Conservation (phyloP, 208 protist genomes). For the Acanthamoeba triangularis region DNA sequence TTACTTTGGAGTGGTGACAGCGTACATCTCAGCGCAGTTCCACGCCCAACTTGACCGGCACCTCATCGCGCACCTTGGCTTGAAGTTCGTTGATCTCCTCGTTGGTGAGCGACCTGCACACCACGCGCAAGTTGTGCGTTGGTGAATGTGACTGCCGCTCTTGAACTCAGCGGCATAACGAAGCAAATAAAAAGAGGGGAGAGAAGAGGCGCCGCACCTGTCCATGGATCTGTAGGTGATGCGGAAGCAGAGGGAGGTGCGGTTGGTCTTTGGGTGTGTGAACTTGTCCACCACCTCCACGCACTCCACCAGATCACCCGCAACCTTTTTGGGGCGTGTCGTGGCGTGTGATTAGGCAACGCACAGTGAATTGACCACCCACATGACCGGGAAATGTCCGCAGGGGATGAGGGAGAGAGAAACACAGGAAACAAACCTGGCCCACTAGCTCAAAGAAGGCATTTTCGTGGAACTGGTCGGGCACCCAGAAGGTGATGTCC, state of each 20-base stretch:
- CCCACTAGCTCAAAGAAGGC: conserved; percentile 93
- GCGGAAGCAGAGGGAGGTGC: conserved; percentile 91
- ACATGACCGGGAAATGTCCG: too few relatives aligned
- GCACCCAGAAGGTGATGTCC: conserved; percentile 93
- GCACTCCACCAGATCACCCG: conserved; percentile 91
- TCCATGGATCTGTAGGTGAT: conserved; percentile 95
- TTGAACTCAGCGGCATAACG: background rate
- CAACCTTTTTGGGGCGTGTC: background rate
- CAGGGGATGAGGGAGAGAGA: background rate
- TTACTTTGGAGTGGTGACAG: too few relatives aligned
- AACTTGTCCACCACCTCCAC: conserved; percentile 91
- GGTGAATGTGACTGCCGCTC: too few relatives aligned
- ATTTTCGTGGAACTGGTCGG: conserved; percentile 89
- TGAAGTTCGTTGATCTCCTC: conserved; percentile 91
- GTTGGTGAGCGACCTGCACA: conserved; percentile 89
- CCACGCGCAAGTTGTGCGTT: too few relatives aligned
- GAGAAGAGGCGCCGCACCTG: conserved; percentile 26
- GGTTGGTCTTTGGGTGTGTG: conserved; percentile 90
- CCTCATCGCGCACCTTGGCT: conserved; percentile 77
- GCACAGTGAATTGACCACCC: too few relatives aligned
- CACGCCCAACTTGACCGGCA: conserved; percentile 73
- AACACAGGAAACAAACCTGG: conserved; percentile 72
- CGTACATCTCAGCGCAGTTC: conserved; percentile 81
- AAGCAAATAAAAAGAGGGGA: background rate
- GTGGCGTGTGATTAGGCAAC: too few relatives aligned